A percentile compares a stretch with the other conserved stretches of the same genome.
These are phyloP conservation scores for Ceratobasidium sp. DNA, from an alignment of 1,284 basidiomycete species.

Conservation along the genomic window DNA sequence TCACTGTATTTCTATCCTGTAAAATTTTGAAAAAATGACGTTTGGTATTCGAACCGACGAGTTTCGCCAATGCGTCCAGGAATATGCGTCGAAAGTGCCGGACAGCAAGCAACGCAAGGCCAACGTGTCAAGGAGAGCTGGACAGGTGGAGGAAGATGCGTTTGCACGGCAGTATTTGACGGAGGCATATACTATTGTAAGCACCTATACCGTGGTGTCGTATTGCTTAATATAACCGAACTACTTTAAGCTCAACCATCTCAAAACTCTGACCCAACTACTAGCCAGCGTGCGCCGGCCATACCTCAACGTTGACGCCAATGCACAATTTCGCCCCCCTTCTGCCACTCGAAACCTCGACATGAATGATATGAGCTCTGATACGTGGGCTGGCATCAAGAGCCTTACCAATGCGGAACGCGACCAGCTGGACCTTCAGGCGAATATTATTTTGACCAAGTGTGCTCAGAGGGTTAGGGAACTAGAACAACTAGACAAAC, in stretches of 20 bases:
- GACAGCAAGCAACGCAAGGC: conserved; percentile 68
- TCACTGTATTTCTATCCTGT: conserved; percentile 38
- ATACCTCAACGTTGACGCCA: conserved; percentile 80
- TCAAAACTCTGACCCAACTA: conserved; percentile 77
- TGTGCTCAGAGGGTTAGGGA: conserved; percentile 87
- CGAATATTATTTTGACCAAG: conserved; percentile 81
- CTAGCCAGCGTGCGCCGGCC: conserved; percentile 77
- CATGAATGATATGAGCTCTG: conserved; percentile 60
- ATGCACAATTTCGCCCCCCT: conserved; percentile 65
- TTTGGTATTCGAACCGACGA: conserved; percentile 68
- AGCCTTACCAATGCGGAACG: conserved; percentile 86
- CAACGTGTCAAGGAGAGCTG: conserved; percentile 53
- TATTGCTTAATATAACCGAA: conserved; percentile 39
- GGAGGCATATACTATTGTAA: conserved; percentile 80
- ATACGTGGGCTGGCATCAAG: conserved; percentile 75
- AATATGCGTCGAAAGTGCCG: conserved; percentile 59
- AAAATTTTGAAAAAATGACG: conserved; percentile 20
- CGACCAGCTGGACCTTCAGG: conserved; percentile 91
- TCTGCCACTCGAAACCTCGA: conserved; percentile 69
- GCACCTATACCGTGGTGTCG: conserved; percentile 52
- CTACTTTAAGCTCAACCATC: conserved; percentile 73
- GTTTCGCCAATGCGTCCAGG: conserved; percentile 67
- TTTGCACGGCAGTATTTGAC: conserved; percentile 73
- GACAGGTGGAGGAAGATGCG: conserved; percentile 58
- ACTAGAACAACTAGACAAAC: conserved; percentile 86